These are phyloP conservation scores for Penstemon eatonii DNA, from an alignment of 257 asterid species.

Conservation along the genomic window DNA sequence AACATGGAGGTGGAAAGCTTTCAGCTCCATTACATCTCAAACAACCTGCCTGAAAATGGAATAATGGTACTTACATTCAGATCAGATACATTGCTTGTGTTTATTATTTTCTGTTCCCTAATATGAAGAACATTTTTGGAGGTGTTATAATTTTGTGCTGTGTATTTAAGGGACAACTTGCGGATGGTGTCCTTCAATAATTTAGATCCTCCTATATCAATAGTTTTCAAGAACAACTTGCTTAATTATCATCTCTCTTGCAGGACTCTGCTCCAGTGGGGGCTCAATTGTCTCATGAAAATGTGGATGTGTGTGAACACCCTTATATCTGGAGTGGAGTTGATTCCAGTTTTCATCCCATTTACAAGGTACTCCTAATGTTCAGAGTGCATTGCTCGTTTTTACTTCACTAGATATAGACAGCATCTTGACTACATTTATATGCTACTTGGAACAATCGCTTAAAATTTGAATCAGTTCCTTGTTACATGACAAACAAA, in stretches of 20 bases:
- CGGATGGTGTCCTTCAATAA: conserved; percentile 10
- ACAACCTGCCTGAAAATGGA: conserved; percentile 40
- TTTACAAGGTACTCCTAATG: conserved; percentile 48
- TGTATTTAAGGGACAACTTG: not conserved
- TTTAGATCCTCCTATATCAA: conserved; percentile 3
- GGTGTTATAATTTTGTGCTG: not conserved
- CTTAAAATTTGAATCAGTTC: not conserved
- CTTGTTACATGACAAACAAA: not conserved
- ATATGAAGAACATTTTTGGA: not conserved
- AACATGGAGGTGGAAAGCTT: conserved; percentile 34
- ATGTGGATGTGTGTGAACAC: conserved; percentile 31
- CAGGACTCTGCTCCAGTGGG: conserved; percentile 51
- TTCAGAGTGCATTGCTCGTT: not conserved
- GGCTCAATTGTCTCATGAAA: conserved; percentile 41
- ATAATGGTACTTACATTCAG: conserved; percentile 43
- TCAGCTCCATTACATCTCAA: conserved; percentile 41
- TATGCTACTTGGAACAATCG: not conserved
- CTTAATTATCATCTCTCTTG: conserved; percentile 23
- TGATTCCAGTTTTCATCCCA: conserved; percentile 45
- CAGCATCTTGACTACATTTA: not conserved
- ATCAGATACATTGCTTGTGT: conserved; percentile 3
- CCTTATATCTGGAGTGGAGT: conserved; percentile 50
- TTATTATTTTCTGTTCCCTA: not conserved
- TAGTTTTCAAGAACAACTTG: conserved; percentile 14
- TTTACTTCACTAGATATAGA: conserved; percentile 2